Percentiles rank a stretch among this genome's conserved stretches.
Evolutionary conservation across 768 basidiomycete genomes (phyloP).

Genomic region (Vishniacozyma victoriae): DNA sequence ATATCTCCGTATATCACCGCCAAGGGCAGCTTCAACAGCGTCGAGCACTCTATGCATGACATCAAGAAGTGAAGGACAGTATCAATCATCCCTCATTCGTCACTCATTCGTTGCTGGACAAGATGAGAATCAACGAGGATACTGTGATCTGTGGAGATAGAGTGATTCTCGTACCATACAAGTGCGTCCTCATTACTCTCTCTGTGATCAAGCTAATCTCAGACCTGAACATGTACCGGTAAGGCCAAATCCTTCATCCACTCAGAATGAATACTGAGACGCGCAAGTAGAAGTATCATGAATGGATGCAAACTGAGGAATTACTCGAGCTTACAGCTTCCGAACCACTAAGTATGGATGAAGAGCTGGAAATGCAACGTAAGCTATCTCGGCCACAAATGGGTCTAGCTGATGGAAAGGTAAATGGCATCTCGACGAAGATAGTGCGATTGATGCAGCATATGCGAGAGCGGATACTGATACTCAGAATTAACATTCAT

Average conservation of each 20-base stretch:
- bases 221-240: slow-evolving; percentile 53
- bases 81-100: too few species aligned
- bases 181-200: slow-evolving; percentile 53
- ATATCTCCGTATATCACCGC: too few species aligned
- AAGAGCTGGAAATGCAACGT: slow-evolving; percentile 90
- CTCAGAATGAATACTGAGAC: background rate
- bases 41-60: too few species aligned
- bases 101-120: too few species aligned
- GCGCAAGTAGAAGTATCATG: slow-evolving; percentile 63
- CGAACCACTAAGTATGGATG: slow-evolving; percentile 69
- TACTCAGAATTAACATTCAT: slow-evolving; percentile 77
- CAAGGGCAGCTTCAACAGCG: too few species aligned
- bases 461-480: slow-evolving; percentile 1
- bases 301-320: slow-evolving; percentile 77
- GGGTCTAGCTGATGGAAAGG: slow-evolving; percentile 49
- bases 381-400: too few species aligned
- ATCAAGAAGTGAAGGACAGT: too few species aligned
- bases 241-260: slow-evolving; percentile 8
- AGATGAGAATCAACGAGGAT: slow-evolving; percentile 65
- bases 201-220: slow-evolving; percentile 33
- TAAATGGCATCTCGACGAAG: slow-evolving; percentile 79
- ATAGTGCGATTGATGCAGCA: slow-evolving; percentile 54
- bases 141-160: slow-evolving; percentile 62
- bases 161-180: slow-evolving; percentile 76
- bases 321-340: slow-evolving; percentile 74